These are phyloP conservation scores for Blastocystis sp. DNA, from an alignment of 352 stramenopile species.

Conservation along the genomic window DNA sequence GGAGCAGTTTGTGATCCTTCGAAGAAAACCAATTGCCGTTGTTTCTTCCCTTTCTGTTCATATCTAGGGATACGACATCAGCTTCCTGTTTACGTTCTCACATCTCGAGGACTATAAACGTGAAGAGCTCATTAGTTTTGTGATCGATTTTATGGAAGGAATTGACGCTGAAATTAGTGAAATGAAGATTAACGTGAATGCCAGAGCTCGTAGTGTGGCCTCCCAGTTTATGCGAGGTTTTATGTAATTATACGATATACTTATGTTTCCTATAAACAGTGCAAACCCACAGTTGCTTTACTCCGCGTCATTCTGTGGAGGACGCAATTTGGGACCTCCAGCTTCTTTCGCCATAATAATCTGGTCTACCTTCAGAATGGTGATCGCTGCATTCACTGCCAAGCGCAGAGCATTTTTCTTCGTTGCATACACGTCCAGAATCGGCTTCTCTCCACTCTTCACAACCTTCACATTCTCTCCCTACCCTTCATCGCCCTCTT, in stretches of 20 bases:
- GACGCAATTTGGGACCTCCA: slow-evolving; percentile 82
- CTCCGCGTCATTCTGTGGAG: slow-evolving; percentile 62
- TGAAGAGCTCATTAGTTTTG: slow-evolving; percentile 91
- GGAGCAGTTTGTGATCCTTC: slow-evolving; percentile 89
- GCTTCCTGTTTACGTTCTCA: slow-evolving; percentile 85
- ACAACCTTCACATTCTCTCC: slow-evolving; percentile 82
- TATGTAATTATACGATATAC: slow-evolving; percentile 7
- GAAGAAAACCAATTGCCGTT: slow-evolving; percentile 77
- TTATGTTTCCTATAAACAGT: slow-evolving; percentile 8
- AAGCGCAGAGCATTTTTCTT: slow-evolving; percentile 93
- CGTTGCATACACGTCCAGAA: slow-evolving; percentile 89
- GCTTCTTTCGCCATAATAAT: slow-evolving; percentile 98
- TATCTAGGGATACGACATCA: slow-evolving; percentile 84
- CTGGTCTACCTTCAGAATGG: slow-evolving; percentile 96
- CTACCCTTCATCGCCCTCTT: slow-evolving; percentile 86
- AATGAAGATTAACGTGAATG: slow-evolving; percentile 92
- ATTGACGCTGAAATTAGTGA: slow-evolving; percentile 94
- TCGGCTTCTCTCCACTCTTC: slow-evolving; percentile 83
- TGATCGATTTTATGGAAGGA: slow-evolving; percentile 94
- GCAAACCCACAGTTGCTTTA: background rate
- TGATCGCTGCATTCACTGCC: slow-evolving; percentile 91
- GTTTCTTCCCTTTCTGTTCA: background rate
- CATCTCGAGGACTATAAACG: slow-evolving; percentile 90
- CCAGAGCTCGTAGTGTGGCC: slow-evolving; percentile 82
- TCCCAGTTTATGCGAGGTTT: slow-evolving; percentile 84